A percentile compares a stretch with the other conserved stretches of the same genome.
These are phyloP conservation scores for Leccinum uliginosum DNA, from an alignment of 768 basidiomycete species.

Conservation along the genomic window DNA sequence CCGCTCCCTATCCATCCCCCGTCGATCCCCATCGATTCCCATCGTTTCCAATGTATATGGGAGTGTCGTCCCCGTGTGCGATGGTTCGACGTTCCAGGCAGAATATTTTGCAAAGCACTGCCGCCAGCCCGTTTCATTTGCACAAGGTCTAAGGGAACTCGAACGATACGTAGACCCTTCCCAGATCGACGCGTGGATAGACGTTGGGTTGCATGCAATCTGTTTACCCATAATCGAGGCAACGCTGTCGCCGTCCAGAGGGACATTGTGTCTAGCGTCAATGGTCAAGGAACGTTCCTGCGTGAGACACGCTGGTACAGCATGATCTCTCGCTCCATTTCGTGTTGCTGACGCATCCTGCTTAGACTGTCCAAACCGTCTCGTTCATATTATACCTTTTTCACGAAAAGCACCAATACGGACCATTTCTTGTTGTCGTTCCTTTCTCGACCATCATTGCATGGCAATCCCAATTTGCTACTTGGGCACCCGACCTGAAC, in stretches of 20 bases:
- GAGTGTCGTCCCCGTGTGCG: conserved; percentile 47
- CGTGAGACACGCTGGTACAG: conserved; percentile 50
- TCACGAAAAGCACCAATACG: conserved; percentile 88
- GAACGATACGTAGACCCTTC: conserved; percentile 23
- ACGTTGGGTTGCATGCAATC: conserved; percentile 61
- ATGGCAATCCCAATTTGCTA: conserved; percentile 92
- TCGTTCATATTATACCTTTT: conserved; percentile 92
- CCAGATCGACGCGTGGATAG: conserved; percentile 50
- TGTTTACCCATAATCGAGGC: conserved; percentile 54
- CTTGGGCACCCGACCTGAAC: conserved; percentile 96
- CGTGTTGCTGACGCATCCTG: conserved; percentile 8
- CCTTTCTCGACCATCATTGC: conserved; percentile 97
- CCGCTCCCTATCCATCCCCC: conserved; percentile 42
- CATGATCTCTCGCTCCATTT: not conserved
- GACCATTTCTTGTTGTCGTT: conserved; percentile 96
- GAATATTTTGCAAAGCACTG: conserved; percentile 61
- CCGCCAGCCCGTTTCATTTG: conserved; percentile 50
- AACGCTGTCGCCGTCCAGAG: conserved; percentile 25
- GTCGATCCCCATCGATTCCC: conserved; percentile 48
- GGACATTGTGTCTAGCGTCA: conserved; percentile 43
- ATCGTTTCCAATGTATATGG: conserved; percentile 64
- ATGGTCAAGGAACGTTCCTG: conserved; percentile 41
- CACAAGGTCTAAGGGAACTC: conserved; percentile 44
- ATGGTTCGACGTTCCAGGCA: conserved; percentile 41
- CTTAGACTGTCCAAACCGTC: conserved; percentile 91